phyloP scores from a whole-genome alignment of 139 green algal species.

The Chlorella ohadii region DNA sequence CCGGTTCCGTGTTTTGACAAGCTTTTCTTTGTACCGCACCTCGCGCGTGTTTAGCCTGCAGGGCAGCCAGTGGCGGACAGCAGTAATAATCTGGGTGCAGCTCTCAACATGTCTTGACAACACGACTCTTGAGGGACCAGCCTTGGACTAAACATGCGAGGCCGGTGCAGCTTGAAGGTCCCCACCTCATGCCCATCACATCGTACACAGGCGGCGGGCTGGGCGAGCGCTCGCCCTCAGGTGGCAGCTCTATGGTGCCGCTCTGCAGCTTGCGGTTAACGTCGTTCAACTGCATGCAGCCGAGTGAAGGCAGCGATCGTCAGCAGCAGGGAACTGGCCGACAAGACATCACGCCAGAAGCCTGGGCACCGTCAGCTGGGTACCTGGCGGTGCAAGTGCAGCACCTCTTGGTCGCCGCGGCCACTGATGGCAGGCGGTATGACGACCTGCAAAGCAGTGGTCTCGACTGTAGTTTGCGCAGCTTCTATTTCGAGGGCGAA shows the following conservation, averaged over 20 bases:
- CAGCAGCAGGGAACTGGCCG: background rate
- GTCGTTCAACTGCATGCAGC: slow-evolving; percentile 42
- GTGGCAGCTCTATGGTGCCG: slow-evolving; percentile 60
- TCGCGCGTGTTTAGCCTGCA: slow-evolving; percentile 26
- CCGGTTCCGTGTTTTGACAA: slow-evolving; percentile 67
- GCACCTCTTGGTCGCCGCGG: slow-evolving; percentile 54
- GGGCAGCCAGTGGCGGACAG: background rate
- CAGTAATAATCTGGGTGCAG: too few species aligned
- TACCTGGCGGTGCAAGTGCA: slow-evolving; percentile 48
- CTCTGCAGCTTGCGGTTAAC: slow-evolving; percentile 55
- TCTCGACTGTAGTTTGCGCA: too few species aligned
- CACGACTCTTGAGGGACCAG: too few species aligned
- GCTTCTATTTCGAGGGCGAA: too few species aligned
- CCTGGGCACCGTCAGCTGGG: too few species aligned
- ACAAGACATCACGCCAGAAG: too few species aligned
- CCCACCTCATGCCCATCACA: slow-evolving; percentile 72
- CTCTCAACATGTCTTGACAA: too few species aligned
- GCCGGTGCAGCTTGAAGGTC: too few species aligned
- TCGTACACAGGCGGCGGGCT: slow-evolving; percentile 96
- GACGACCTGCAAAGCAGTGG: slow-evolving; percentile 46
- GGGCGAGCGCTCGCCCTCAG: slow-evolving; percentile 88
- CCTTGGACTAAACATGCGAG: too few species aligned
- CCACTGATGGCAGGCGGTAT: slow-evolving; percentile 56
- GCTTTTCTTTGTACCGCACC: slow-evolving; percentile 72
- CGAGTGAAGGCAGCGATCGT: too few species aligned